A percentile compares a stretch with the other conserved stretches of the same genome.
Evolutionary conservation across 1,284 basidiomycete species (phyloP).

Genomic region (Pseudozyma tsukubaensis): DNA sequence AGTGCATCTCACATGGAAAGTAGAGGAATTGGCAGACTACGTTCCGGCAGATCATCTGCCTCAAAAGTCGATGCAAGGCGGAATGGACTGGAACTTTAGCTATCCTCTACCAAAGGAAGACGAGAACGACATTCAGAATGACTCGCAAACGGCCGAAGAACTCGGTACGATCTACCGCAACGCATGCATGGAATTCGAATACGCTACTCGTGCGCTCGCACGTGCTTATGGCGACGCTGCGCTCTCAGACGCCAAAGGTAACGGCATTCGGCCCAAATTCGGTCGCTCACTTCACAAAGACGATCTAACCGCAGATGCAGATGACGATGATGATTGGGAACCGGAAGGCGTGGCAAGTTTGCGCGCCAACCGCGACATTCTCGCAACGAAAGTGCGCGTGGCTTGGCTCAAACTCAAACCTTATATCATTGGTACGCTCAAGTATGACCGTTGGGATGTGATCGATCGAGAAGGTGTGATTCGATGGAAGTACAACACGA

Average conservation of each 20-base stretch:
- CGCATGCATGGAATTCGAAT: conserved; percentile 55
- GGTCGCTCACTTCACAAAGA: conserved; percentile 18
- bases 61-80: conserved; percentile 49
- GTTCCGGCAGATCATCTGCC: conserved; percentile 55
- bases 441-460: conserved; percentile 53
- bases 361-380: conserved; percentile 57
- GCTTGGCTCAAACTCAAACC: conserved; percentile 60
- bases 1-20: conserved; percentile 56
- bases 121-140: conserved; percentile 58
- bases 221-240: conserved; percentile 37
- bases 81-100: conserved; percentile 54
- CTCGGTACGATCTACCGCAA: conserved; percentile 35
- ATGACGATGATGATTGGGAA: conserved; percentile 49
- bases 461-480: conserved; percentile 49
- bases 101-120: conserved; percentile 46
- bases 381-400: conserved; percentile 62
- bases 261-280: conserved; percentile 27
- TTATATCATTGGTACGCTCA: conserved; percentile 56
- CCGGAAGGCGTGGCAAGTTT: conserved; percentile 43
- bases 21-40: conserved; percentile 56
- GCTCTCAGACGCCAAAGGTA: conserved; percentile 30
- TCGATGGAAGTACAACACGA: conserved; percentile 52
- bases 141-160: conserved; percentile 30
- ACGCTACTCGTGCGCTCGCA: conserved; percentile 50
- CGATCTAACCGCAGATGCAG: conserved; percentile 5